Base-by-base conservation (phyloP, 2,329 filamentous ascomycete genomes). In the Hysterium pulicare region DNA sequence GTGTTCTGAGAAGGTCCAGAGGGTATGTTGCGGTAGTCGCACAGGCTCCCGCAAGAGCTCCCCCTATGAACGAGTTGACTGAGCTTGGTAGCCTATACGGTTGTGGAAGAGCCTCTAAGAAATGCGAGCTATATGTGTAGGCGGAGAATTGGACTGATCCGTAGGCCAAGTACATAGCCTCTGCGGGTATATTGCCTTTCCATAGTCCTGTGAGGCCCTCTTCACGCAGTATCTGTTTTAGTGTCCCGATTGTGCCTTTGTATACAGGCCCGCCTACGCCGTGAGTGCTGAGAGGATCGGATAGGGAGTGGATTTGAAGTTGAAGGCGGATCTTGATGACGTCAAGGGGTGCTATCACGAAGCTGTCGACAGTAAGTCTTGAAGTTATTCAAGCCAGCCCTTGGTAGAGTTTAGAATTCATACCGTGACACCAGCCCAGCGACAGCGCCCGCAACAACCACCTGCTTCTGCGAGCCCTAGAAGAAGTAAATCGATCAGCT, bases 261-360 rank as follows among this genome's bases (percentile, higher is more conserved):
- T 91, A 87, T 20, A 68, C 64, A 63, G 41, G 76, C 38, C 55
- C 73, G 38, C 62, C 57, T 44, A 74, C 57, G 50, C 69, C 58
- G 40, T 71, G 71, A 49, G 80, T 74, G 34, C 81, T 64, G 8
- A 82, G 68, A 2, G 88, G 86, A 59, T 91, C 85, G 55, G 84
- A 85, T 46, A 87, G 79, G 37, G 88, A 90, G 71, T 94, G 86
- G 33, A 87, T 81, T 68, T 97, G 93, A 15, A 98, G 82, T 67
- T 98, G 93, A 34, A 97, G 83, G 35, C 93, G 87, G 70, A 98
- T 98, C 75, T 98, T 97, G 71, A 97, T 83, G 49, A 98, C 93
- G 68, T 98, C 93, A 53, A 98, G 86, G 40, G 93, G 93, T 15
- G 93, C 89, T 63, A 97, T 85, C 61, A 93, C 81, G 74, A 98